Evolutionary conservation across 495 filamentous ascomycete species (phyloP), one percentile per base, ranked within the genome.

Genomic region (Monascus purpureus): DNA sequence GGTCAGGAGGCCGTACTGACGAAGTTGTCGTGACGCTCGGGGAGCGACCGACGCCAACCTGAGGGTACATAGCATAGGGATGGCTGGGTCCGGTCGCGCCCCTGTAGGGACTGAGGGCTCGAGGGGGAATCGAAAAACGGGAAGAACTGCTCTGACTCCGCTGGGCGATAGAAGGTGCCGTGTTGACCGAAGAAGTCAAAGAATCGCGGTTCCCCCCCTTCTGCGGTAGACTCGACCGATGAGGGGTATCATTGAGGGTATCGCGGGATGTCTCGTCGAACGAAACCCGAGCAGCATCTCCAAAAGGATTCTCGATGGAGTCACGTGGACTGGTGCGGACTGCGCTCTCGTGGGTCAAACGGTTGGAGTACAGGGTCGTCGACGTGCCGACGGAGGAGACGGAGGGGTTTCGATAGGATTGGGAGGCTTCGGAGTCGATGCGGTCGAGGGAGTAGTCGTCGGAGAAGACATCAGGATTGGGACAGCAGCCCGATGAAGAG

Each of bases 1-100:
- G 66, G 19, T 82, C 76, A 2, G 60, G 25, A 19, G 61, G 63
- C 13, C 72, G 56, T 37, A 67, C 46, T 17, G 70, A 76, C 16
- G 73, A 79, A 4, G 65, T 69, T 17, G 75, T 86, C 23, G 68
- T 65, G 18, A 70, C 53, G 49, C 80, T 84, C 3, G 75, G 55
- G 5, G 75, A 73, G 26, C 78, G 71, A 37, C 62, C 55, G 11
- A 68, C 50, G n/a, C 58, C 65, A 27, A 67, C 57, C 43, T 71
- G 67, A 11, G 61, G 55, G 36, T 71, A 71, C 65, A 70, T 68
- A 23, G 46, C 65, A 40, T 71, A 71, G 4, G 67, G 67, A 45
- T 70, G 66, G 31, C 67, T 71, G 13, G 67, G 67, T 12, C 65
- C 66, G 30, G 65, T 71, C 12, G 67, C 62, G 28, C 67, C 67